phyloP scores from a whole-genome alignment of 2,329 filamentous ascomycete species.

The Talaromyces marneffei region DNA sequence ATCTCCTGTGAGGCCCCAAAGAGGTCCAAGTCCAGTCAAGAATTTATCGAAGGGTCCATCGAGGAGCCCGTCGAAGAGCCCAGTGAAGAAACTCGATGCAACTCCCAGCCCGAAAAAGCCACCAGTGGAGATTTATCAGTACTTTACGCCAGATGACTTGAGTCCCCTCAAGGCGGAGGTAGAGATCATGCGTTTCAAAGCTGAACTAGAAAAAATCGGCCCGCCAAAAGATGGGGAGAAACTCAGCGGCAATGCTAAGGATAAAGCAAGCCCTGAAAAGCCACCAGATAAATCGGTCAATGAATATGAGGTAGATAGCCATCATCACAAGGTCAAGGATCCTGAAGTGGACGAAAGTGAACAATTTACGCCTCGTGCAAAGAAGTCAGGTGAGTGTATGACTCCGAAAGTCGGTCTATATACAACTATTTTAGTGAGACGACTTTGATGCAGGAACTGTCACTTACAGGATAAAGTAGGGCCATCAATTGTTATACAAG shows the following conservation, averaged over 20 bases:
- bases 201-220: neutral
- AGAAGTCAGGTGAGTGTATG: neutral
- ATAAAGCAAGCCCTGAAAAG: neutral
- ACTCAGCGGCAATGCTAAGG: neutral
- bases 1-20: neutral
- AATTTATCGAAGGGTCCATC: neutral
- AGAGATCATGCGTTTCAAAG: neutral
- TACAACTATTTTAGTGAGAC: neutral
- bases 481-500: neutral
- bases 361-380: neutral
- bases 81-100: neutral
- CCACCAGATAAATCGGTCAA: neutral
- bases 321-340: neutral
- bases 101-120: neutral
- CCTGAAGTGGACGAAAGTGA: neutral
- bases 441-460: neutral
- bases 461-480: neutral
- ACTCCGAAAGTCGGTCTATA: neutral
- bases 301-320: neutral
- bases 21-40: neutral
- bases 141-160: neutral
- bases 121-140: neutral
- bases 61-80: neutral
- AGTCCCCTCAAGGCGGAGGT: constrained; percentile 12
- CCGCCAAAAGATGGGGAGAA: neutral